These are phyloP conservation scores for Penicillium sp. DNA, from an alignment of 2,329 filamentous ascomycete genomes.

Conservation along the genomic window DNA sequence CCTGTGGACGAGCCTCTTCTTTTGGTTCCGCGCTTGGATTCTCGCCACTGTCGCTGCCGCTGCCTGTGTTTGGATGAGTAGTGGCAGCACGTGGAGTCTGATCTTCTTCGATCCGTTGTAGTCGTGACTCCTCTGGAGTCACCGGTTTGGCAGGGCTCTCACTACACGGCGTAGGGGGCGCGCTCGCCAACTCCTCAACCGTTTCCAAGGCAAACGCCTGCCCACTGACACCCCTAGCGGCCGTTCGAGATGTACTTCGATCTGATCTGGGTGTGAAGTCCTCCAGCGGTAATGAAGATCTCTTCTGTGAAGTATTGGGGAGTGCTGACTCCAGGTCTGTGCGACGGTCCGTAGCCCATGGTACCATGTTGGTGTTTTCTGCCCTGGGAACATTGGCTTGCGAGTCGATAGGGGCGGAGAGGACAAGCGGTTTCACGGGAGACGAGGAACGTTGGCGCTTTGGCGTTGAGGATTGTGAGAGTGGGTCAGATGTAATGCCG, in stretches of 20 bases:
- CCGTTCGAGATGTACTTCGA: conserved; percentile 48
- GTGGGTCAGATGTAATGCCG: conserved; percentile 35
- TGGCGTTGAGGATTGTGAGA: conserved; percentile 55
- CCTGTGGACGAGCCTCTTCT: conserved; percentile 36
- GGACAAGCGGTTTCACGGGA: conserved; percentile 63
- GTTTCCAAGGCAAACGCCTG: conserved; percentile 71
- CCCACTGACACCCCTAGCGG: conserved; percentile 56
- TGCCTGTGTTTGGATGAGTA: conserved; percentile 53
- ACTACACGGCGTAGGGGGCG: conserved; percentile 63
- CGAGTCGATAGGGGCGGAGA: conserved; percentile 58
- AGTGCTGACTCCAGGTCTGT: conserved; percentile 30
- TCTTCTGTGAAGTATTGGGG: conserved; percentile 40
- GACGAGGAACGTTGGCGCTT: conserved; percentile 65
- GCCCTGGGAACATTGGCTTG: conserved; percentile 60
- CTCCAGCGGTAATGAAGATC: conserved; percentile 26
- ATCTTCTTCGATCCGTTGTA: conserved; percentile 37
- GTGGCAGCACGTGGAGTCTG: conserved; percentile 42
- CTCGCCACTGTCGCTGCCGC: conserved; percentile 54
- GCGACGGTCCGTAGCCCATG: conserved; percentile 32
- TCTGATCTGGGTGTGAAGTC: conserved; percentile 35
- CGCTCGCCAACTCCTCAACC: conserved; percentile 77
- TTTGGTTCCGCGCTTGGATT: conserved; percentile 38
- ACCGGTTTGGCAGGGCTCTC: conserved; percentile 41
- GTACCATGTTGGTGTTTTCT: conserved; percentile 55
- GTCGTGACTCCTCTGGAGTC: conserved; percentile 36